Conservation (phyloP, 495 filamentous ascomycete genomes). For the Stereocaulon alpinum region DNA sequence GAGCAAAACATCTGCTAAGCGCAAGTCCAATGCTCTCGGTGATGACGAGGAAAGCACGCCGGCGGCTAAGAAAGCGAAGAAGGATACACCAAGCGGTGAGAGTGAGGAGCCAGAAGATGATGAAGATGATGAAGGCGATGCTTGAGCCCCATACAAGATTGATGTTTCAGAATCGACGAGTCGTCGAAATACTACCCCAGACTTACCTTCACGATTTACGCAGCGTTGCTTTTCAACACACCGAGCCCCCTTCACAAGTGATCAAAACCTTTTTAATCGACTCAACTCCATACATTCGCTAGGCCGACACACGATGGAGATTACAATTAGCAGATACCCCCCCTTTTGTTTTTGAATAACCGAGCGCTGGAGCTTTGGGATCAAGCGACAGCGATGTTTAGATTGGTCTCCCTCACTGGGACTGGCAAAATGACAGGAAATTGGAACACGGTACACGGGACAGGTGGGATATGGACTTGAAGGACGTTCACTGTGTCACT, state of each 20-base stretch:
- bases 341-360: conserved; percentile 5
- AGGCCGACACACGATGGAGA: conserved; percentile 1
- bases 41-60: conserved; percentile 32
- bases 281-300: conserved; percentile 2
- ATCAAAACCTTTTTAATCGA: conserved; percentile 2
- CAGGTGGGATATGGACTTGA: neutral
- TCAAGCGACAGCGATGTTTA: conserved; percentile 12
- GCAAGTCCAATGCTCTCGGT: conserved; percentile 40
- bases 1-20: conserved; percentile 34
- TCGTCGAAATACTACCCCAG: neutral
- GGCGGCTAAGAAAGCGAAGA: conserved; percentile 38
- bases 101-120: conserved; percentile 41
- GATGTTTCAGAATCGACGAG: neutral
- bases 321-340: conserved; percentile 21
- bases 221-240: conserved; percentile 12
- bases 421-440: conserved; percentile 11
- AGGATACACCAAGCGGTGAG: conserved; percentile 34
- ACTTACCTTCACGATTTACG: conserved; percentile 14
- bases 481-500: neutral
- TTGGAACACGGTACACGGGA: neutral
- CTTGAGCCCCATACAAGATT: conserved; percentile 8
- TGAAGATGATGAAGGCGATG: conserved; percentile 35
- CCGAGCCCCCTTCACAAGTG: neutral
- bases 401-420: conserved; percentile 19
- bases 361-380: conserved; percentile 11